phyloP scores from a whole-genome alignment of 2,329 filamentous ascomycete species.

The Diaporthe eres region DNA sequence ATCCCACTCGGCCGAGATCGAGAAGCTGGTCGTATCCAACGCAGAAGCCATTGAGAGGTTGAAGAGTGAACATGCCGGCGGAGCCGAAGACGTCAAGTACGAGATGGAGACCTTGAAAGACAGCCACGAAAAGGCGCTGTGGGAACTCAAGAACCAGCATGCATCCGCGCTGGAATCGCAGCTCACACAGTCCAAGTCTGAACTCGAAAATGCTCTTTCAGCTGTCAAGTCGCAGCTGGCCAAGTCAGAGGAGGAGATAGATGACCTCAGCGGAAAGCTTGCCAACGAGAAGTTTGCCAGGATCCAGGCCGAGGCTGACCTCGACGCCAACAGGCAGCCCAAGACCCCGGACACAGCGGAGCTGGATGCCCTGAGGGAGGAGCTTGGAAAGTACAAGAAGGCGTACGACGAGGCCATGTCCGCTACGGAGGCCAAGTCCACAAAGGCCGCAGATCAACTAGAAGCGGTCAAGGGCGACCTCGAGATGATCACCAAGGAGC shows the following conservation, averaged over 20 bases:
- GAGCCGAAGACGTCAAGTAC: conserved; percentile 52
- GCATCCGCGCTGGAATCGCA: conserved; percentile 52
- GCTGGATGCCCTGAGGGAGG: conserved; percentile 64
- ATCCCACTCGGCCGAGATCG: conserved; percentile 61
- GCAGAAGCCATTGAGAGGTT: conserved; percentile 57
- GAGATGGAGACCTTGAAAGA: conserved; percentile 55
- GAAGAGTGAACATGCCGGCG: conserved; percentile 52
- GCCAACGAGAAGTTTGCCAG: conserved; percentile 73
- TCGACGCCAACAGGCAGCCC: conserved; percentile 70
- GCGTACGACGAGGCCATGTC: conserved; percentile 52
- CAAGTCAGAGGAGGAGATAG: conserved; percentile 63
- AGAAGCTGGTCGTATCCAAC: conserved; percentile 60
- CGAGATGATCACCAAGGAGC: conserved; percentile 64
- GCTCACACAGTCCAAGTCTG: conserved; percentile 53
- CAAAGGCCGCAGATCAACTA: conserved; percentile 55
- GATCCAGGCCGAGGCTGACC: conserved; percentile 70
- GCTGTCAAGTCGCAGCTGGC: conserved; percentile 57
- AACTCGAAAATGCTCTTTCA: conserved; percentile 54
- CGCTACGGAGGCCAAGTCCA: conserved; percentile 53
- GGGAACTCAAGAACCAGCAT: conserved; percentile 60
- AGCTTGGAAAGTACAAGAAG: conserved; percentile 61
- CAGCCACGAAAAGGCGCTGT: conserved; percentile 55
- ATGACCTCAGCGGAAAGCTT: conserved; percentile 66
- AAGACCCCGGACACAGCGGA: conserved; percentile 62
- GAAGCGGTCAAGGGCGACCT: conserved; percentile 59